These are phyloP conservation scores for Dendrostoma leiphaemia DNA, from an alignment of 2,329 filamentous ascomycete genomes.

Conservation along the genomic window DNA sequence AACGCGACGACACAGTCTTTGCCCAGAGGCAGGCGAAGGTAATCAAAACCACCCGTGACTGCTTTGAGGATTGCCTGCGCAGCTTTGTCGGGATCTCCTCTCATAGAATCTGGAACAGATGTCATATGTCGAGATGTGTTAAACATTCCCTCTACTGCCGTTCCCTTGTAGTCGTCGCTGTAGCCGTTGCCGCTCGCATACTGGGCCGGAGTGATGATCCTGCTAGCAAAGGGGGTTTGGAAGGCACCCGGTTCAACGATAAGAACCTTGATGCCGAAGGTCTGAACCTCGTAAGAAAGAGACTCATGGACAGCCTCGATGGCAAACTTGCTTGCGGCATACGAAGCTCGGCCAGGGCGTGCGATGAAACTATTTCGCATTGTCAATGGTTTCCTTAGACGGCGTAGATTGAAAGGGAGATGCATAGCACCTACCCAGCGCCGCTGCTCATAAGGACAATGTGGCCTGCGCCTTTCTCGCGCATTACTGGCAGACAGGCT, in stretches of 20 bases:
- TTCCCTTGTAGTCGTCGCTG: conserved; percentile 16
- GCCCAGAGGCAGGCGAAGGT: conserved; percentile 54
- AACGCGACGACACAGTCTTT: conserved; percentile 45
- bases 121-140: no score
- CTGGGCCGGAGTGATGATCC: no score
- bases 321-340: conserved; percentile 45
- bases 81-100: conserved; percentile 44
- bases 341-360: conserved; percentile 32
- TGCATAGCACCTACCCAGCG: background rate
- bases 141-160: conserved; percentile 21
- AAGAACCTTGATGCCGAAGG: conserved; percentile 42
- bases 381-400: no score
- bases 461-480: conserved; percentile 27
- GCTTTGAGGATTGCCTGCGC: conserved; percentile 37
- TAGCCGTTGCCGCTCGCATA: background rate
- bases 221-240: conserved; percentile 33
- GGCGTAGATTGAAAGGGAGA: no score
- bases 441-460: background rate
- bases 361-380: background rate
- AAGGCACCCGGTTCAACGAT: conserved; percentile 38
- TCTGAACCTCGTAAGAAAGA: conserved; percentile 40
- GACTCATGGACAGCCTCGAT: conserved; percentile 43
- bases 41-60: conserved; percentile 19
- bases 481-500: conserved; percentile 46
- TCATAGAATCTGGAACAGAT: conserved; percentile 34